Evolutionary conservation across 23 red algal genomes (phyloP), one percentile per base, ranked within the genome.

Genomic region (Gracilaria caudata): DNA sequence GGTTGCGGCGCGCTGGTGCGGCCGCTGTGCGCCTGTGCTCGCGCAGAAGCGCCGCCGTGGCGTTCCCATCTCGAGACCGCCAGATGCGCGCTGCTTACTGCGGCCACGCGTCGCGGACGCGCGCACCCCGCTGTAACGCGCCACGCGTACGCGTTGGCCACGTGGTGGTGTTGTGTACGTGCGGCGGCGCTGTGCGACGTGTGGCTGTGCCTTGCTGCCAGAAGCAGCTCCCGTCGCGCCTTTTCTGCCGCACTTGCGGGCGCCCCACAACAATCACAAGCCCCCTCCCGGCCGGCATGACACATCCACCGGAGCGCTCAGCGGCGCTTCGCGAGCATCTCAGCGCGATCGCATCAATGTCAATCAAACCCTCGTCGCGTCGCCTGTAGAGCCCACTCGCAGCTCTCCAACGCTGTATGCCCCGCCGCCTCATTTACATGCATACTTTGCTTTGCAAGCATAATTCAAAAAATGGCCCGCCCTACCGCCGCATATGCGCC

Each of bases 381-480:
- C 8, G 49, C 49, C 4, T 28, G 23, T 23, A 60, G 23, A 71
- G 1, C 34, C 26, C 7, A 64, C n/a, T 64, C n/a, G 9, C 5
- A 64, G n/a, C 58, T 64, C 9, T 49, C 45, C 7, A 13, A 13
- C 7, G 7, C 7, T 13, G 7, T 49, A 7, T 9, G 13, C 45
- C 45, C 13, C 13, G 45, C 13, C 5, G 26, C 13, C 64, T 5
- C 64, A 11, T 7, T 6, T 8, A 64, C 28, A 23, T 20, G 28
- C n/a, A 20, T 64, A 10, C 13, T 35, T 35, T 29, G 70, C 70
- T 16, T 75, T 13, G 20, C 70, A 47, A 29, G 70, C 70, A 47
- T 11, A 46, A 47, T 75, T 66, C 61, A 66, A 75, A 43, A 75
- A 43, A 75, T 75, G 70, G 70, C 70, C 70, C 70, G 21, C 1